Conservation (phyloP, 1,284 basidiomycete genomes). For the Heterobasidion irregulare region DNA sequence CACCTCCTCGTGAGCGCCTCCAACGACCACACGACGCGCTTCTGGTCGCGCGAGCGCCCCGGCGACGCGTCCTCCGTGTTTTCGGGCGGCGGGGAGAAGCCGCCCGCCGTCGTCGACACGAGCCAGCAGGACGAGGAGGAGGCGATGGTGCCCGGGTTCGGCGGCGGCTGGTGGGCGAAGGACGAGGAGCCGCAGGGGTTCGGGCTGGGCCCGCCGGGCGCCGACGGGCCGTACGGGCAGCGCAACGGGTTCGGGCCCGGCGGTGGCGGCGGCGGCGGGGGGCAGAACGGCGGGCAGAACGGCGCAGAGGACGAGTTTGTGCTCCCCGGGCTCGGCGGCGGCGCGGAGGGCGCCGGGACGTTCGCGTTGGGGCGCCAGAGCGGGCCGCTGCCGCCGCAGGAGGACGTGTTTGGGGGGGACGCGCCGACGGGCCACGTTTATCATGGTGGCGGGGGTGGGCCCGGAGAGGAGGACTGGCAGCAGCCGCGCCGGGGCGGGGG, state of each 20-base stretch:
- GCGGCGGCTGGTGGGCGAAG: conserved; percentile 13
- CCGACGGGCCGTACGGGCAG: conserved; percentile 20
- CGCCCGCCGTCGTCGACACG: conserved; percentile 49
- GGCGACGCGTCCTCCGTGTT: conserved; percentile 67
- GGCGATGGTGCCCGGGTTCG: conserved; percentile 50
- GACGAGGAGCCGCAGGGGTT: conserved; percentile 14
- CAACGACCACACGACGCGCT: conserved; percentile 96
- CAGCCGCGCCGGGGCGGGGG: no score
- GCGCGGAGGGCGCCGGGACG: not conserved
- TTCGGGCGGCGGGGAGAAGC: conserved; percentile 71
- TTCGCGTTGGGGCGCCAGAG: not conserved
- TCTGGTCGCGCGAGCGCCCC: conserved; percentile 88
- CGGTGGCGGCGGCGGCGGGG: conserved; percentile 17
- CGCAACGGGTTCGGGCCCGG: conserved; percentile 12
- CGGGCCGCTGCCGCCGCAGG: not conserved
- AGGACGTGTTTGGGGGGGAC: not conserved
- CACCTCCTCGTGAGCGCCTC: conserved; percentile 89
- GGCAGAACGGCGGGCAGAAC: not conserved
- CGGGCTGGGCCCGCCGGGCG: conserved; percentile 20
- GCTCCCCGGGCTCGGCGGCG: not conserved
- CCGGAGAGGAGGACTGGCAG: not conserved
- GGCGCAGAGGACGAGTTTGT: not conserved
- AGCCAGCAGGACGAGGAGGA: conserved; percentile 42
- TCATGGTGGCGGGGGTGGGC: not conserved
- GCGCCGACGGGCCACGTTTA: not conserved